Conservation (phyloP, 176 grass and related monocot genomes). For the Phoenix roebelenii region DNA sequence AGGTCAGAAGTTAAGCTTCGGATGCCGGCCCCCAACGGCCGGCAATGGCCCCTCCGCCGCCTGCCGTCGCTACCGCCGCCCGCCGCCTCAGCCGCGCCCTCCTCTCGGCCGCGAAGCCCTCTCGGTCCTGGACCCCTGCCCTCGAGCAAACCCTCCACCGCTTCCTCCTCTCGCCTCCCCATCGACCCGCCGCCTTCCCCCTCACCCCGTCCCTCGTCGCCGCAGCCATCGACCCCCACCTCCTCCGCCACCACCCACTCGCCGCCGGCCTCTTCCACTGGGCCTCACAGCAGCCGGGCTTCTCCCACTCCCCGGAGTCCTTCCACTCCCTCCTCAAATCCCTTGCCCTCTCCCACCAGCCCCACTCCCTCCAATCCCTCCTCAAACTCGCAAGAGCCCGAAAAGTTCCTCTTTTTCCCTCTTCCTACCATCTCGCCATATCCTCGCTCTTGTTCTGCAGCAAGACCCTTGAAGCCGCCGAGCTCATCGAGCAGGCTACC, state of each 20-base stretch:
- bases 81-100: conserved; percentile 7
- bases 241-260: conserved; percentile 39
- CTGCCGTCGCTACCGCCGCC: background rate
- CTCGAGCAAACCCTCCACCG: conserved; percentile 19
- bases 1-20: no score
- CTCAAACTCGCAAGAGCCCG: background rate
- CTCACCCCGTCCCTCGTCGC: conserved; percentile 21
- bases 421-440: conserved; percentile 9
- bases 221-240: conserved; percentile 14
- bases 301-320: conserved; percentile 6
- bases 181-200: conserved; percentile 3
- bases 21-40: no score
- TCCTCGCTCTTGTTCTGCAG: conserved; percentile 7
- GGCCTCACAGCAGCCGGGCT: conserved; percentile 11
- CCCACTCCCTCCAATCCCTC: background rate
- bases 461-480: conserved; percentile 4
- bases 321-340: conserved; percentile 26
- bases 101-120: conserved; percentile 11
- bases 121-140: conserved; percentile 3
- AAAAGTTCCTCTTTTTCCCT: background rate
- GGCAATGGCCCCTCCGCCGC: background rate
- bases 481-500: background rate
- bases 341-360: conserved; percentile 14
- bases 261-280: conserved; percentile 47
- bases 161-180: conserved; percentile 1